Evolutionary conservation across 2,329 filamentous ascomycete species (phyloP).

Genomic region (Fusarium sp.): DNA sequence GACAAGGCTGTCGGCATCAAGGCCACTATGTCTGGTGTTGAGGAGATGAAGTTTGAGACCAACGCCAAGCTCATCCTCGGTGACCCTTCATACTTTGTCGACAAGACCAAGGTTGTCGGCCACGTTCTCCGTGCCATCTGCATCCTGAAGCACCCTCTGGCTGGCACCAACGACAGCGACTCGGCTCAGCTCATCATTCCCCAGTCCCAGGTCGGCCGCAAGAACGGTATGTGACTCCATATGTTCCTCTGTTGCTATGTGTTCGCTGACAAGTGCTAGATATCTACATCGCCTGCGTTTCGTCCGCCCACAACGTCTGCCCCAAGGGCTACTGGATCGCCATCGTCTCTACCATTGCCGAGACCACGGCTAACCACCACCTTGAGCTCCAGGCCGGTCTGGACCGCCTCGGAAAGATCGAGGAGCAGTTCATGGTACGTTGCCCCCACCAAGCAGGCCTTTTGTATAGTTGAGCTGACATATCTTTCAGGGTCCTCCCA

Average conservation of each 20-base stretch:
- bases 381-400: slow-evolving; percentile 93
- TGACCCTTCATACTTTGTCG: slow-evolving; percentile 95
- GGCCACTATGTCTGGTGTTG: slow-evolving; percentile 92
- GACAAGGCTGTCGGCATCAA: slow-evolving; percentile 95
- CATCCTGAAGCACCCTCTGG: slow-evolving; percentile 93
- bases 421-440: slow-evolving; percentile 94
- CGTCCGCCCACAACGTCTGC: slow-evolving; percentile 96
- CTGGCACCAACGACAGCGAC: slow-evolving; percentile 89
- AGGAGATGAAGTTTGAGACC: slow-evolving; percentile 95
- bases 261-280: slow-evolving; percentile 62
- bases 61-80: slow-evolving; percentile 96
- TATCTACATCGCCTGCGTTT: slow-evolving; percentile 97
- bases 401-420: slow-evolving; percentile 90
- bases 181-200: slow-evolving; percentile 97
- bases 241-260: not conserved
- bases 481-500: slow-evolving; percentile 73
- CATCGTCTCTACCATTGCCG: slow-evolving; percentile 97
- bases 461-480: not conserved
- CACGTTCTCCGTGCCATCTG: slow-evolving; percentile 97
- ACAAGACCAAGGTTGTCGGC: slow-evolving; percentile 87
- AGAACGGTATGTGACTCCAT: slow-evolving; percentile 77
- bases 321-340: slow-evolving; percentile 99
- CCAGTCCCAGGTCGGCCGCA: slow-evolving; percentile 95
- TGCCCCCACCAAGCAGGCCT: not conserved
- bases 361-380: slow-evolving; percentile 92